Evolutionary conservation across 495 filamentous ascomycete species (phyloP).

Genomic region (Aspergillus coremiiformis): DNA sequence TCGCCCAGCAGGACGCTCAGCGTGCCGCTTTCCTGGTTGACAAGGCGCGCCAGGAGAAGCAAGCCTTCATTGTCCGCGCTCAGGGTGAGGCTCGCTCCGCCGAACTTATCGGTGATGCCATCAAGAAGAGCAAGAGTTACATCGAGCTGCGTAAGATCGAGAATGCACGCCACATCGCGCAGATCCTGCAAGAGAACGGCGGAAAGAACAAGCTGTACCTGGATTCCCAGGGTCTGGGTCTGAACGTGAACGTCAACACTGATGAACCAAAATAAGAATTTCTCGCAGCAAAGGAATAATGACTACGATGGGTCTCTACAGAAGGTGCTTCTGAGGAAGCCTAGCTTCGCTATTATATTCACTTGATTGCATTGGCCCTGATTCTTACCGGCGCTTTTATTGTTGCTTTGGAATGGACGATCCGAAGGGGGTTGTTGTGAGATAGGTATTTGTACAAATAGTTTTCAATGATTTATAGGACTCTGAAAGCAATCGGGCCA

Average conservation of each 20-base stretch:
- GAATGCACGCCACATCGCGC: conserved; percentile 83
- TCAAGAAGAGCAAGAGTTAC: conserved; percentile 97
- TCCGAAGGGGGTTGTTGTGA: conserved; percentile 20
- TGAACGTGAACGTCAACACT: conserved; percentile 67
- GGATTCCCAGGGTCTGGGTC: conserved; percentile 77
- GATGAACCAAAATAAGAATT: conserved; percentile 30
- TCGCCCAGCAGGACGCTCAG: conserved; percentile 97
- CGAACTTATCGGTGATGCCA: conserved; percentile 95
- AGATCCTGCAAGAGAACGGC: conserved; percentile 72
- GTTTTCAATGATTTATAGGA: conserved; percentile 24
- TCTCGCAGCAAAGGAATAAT: conserved; percentile 3
- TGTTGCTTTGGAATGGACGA: conserved; percentile 13
- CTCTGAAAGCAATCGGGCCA: conserved; percentile 23
- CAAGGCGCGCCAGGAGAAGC: conserved; percentile 98
- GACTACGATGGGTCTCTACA: not conserved
- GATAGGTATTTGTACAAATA: conserved; percentile 40
- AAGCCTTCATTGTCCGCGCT: conserved; percentile 94
- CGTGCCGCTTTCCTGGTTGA: conserved; percentile 96
- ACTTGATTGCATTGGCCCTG: conserved; percentile 9
- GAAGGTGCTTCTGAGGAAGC: not conserved
- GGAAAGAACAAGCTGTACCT: conserved; percentile 92
- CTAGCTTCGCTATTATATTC: not conserved
- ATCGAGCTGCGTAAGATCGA: conserved; percentile 96
- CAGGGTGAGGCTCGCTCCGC: conserved; percentile 99
- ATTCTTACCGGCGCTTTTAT: conserved; percentile 17